Conservation (phyloP, 257 asterid species). For the Capsicum pubescens region DNA sequence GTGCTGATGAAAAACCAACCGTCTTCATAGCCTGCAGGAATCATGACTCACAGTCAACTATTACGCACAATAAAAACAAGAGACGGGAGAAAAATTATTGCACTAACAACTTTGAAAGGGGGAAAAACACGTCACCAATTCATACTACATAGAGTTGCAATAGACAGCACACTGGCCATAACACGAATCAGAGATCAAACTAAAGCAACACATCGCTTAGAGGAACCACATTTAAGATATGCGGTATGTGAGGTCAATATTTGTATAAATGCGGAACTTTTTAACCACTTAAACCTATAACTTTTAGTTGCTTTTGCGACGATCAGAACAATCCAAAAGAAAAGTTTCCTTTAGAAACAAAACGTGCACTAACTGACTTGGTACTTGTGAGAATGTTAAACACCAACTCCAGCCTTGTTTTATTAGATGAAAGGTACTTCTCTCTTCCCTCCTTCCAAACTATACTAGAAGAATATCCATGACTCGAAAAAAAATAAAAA, state of each 20-base stretch:
- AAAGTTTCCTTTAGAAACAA: not conserved
- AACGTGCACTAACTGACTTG: not conserved
- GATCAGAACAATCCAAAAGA: not conserved
- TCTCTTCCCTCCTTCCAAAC: not conserved
- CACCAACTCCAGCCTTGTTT: not conserved
- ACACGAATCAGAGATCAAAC: not conserved
- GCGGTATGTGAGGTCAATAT: not conserved
- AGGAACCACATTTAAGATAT: not conserved
- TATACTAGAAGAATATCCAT: conserved; percentile 3
- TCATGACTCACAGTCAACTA: conserved; percentile 14
- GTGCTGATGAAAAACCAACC: conserved; percentile 52
- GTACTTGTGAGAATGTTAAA: not conserved
- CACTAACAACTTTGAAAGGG: not conserved
- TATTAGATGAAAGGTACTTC: not conserved
- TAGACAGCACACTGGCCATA: not conserved
- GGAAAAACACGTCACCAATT: not conserved
- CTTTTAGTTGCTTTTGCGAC: not conserved
- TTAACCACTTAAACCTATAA: not conserved
- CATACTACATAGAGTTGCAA: conserved; percentile 7
- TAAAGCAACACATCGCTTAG: not conserved
- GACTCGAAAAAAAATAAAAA: not conserved
- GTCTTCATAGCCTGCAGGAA: conserved; percentile 28
- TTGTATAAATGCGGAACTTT: not conserved
- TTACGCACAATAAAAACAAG: conserved; percentile 12
- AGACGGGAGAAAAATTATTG: not conserved